These are phyloP conservation scores for Cladosporium sp. DNA, from an alignment of 2,329 filamentous ascomycete species.

Conservation along the genomic window DNA sequence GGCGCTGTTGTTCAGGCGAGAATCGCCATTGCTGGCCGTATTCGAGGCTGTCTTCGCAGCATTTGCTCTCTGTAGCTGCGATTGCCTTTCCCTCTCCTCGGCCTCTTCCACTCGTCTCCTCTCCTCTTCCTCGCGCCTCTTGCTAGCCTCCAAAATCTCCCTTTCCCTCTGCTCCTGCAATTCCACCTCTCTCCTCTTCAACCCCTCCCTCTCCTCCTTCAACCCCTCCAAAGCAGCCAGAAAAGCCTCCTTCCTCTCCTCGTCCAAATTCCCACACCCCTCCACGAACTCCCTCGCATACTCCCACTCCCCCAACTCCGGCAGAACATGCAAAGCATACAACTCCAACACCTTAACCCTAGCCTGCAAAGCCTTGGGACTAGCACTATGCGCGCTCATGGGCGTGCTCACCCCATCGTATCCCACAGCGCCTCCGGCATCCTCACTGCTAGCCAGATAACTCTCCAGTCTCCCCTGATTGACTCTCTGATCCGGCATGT, in stretches of 20 bases:
- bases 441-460: conserved; percentile 69
- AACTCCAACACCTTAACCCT: conserved; percentile 90
- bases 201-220: conserved; percentile 59
- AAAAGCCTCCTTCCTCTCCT: conserved; percentile 55
- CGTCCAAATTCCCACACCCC: conserved; percentile 70
- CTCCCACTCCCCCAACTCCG: conserved; percentile 91
- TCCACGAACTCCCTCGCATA: conserved; percentile 88
- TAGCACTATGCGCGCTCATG: conserved; percentile 48
- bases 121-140: conserved; percentile 35
- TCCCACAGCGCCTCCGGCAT: conserved; percentile 35
- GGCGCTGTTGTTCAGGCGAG: conserved; percentile 30
- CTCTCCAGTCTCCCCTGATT: conserved; percentile 87
- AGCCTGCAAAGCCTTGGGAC: conserved; percentile 43
- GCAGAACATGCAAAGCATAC: conserved; percentile 91
- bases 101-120: conserved; percentile 17
- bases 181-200: conserved; percentile 60
- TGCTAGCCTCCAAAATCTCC: conserved; percentile 34
- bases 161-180: conserved; percentile 53
- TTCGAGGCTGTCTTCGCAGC: conserved; percentile 16
- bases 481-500: conserved; percentile 73
- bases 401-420: conserved; percentile 44
- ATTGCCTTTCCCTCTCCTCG: conserved; percentile 24
- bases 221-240: conserved; percentile 23
- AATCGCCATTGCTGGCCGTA: conserved; percentile 35
- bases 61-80: conserved; percentile 24